Conservation (phyloP, 2,329 filamentous ascomycete species). For the Colletotrichum lupini region DNA sequence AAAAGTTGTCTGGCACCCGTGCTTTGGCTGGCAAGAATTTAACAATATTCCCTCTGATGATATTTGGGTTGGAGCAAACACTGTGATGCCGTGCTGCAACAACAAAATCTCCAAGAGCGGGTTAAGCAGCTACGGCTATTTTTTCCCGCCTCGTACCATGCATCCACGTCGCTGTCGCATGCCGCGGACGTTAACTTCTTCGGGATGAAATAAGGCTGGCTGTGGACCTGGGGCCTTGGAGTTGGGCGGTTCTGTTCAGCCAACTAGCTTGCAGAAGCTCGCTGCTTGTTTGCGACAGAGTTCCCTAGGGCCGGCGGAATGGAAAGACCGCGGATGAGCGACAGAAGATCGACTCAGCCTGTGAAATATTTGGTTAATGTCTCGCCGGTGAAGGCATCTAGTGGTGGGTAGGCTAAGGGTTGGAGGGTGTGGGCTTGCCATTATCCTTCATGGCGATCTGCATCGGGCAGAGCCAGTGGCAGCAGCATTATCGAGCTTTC, state of each 20-base stretch:
- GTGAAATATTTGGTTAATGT: not conserved
- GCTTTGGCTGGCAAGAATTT: not conserved
- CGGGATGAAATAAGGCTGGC: slow-evolving; percentile 17
- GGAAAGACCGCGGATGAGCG: not conserved
- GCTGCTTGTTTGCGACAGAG: not conserved
- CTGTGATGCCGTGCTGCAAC: not conserved
- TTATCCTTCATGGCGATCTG: not conserved
- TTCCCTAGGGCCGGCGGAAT: not conserved
- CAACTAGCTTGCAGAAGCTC: not conserved
- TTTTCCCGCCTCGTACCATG: not conserved
- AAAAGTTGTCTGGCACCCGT: not conserved
- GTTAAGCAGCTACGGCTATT: not conserved
- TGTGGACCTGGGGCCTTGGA: slow-evolving; percentile 4
- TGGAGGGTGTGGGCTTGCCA: not conserved
- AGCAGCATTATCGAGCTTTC: not conserved
- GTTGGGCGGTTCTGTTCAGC: slow-evolving; percentile 1
- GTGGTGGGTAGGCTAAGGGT: not conserved
- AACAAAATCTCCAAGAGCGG: not conserved
- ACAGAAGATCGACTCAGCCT: not conserved
- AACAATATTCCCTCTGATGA: not conserved
- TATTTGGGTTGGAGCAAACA: not conserved
- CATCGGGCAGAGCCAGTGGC: not conserved
- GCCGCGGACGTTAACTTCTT: not conserved
- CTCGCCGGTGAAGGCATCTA: not conserved
- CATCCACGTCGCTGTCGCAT: slow-evolving; percentile 1